Evolutionary conservation across 2,329 filamentous ascomycete species (phyloP), one percentile per base, ranked within the genome.

Genomic region (Botrytis sinoallii): DNA sequence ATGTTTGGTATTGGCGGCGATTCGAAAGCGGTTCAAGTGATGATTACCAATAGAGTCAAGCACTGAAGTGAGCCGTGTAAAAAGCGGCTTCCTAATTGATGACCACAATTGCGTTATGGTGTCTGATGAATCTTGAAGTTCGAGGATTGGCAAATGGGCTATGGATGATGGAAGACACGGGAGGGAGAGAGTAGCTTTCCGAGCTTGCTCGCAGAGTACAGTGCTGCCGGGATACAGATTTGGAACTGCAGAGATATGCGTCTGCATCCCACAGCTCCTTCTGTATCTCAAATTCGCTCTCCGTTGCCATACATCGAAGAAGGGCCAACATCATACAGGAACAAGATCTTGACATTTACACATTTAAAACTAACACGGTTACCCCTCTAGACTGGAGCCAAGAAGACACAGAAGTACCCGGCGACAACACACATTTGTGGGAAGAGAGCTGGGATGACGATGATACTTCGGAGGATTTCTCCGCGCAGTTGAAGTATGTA

Each of bases 361-460:
- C 18, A 57, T 25, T 32, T 10, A 64, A 55, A 69, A 75, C 75
- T 78, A 65, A 77, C 70, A 38, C 25, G 60, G 35, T 25, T 2
- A 48, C 55, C 25, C 32, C 29, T 74, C 42, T 79, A 97, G 96
- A 98, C 84, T 99, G 96, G 96, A 87, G 91, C 71, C 91, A 94
- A 83, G 94, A 97, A 81, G 95, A 97, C 81, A 93, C 93, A 75
- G 94, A 98, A 82, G 92, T 91, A 73, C 92, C 92, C 87, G 90
- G 87, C 75, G 89, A 86, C 79, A 91, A 91, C 80, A 89, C 91
- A 82, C 95, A 98, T 85, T 86, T 99, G 72, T 99, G 96, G 96
- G 96, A 99, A 84, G 96, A 99, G 87, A 98, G 94, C 87, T 99
- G 96, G 96, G 96, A 99, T 82, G 96, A 99, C 81, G 95, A 98